Conservation (phyloP, 768 basidiomycete genomes). For the Mycena venus region DNA sequence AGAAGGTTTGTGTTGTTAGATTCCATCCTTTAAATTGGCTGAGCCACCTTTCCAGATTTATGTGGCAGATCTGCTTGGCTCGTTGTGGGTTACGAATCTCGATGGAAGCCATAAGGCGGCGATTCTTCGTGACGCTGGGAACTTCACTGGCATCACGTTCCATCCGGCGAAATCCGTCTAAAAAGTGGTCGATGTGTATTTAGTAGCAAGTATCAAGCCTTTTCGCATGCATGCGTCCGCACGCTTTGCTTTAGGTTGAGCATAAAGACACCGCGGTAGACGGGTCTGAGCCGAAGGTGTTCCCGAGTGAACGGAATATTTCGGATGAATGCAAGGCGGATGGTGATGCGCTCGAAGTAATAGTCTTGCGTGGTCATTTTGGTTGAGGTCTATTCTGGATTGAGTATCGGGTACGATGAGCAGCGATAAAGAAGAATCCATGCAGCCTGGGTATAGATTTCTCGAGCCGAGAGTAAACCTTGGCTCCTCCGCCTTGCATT, state of each 20-base stretch:
- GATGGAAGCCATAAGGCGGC: slow-evolving; percentile 28
- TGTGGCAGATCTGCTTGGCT: slow-evolving; percentile 25
- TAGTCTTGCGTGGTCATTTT: slow-evolving; percentile 22
- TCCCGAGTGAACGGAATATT: slow-evolving; percentile 46
- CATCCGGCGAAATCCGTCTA: slow-evolving; percentile 16
- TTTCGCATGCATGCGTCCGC: too few species aligned
- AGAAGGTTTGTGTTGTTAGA: slow-evolving; percentile 8
- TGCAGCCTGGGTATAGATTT: neutral
- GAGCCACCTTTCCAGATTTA: slow-evolving; percentile 15
- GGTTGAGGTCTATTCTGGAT: neutral
- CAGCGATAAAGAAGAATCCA: neutral
- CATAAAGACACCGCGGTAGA: slow-evolving; percentile 37
- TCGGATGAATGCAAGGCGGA: slow-evolving; percentile 36
- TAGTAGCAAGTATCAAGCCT: too few species aligned
- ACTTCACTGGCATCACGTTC: slow-evolving; percentile 29
- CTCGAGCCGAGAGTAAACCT: neutral
- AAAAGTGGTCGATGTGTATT: too few species aligned
- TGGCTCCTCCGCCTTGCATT: neutral
- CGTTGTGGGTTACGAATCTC: slow-evolving; percentile 27
- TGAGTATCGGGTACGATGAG: neutral
- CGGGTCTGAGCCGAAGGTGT: slow-evolving; percentile 49
- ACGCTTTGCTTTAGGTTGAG: too few species aligned
- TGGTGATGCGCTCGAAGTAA: slow-evolving; percentile 40
- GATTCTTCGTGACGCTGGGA: slow-evolving; percentile 28
- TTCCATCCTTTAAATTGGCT: neutral